A percentile compares a stretch with the other conserved stretches of the same genome.
Conservation (phyloP, 2,329 filamentous ascomycete species). For the Aureobasidium pullulans region DNA sequence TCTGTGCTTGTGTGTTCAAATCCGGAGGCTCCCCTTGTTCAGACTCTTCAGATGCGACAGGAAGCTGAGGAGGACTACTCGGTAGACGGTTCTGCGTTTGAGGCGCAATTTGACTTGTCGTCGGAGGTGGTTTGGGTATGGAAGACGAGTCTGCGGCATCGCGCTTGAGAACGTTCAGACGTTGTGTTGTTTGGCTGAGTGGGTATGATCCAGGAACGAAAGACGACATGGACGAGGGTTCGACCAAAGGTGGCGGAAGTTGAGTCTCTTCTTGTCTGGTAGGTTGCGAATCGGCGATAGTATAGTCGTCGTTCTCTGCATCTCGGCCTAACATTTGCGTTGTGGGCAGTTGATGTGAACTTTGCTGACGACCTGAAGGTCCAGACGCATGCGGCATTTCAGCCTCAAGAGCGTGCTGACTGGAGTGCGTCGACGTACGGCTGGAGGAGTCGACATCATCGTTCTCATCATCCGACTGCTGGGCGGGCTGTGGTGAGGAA, state of each 20-base stretch:
- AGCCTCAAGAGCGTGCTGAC: background rate
- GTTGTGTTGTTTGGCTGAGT: slow-evolving; percentile 18
- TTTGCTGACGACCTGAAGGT: background rate
- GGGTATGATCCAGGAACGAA: slow-evolving; percentile 30
- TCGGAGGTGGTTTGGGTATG: slow-evolving; percentile 17
- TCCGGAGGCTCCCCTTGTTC: background rate
- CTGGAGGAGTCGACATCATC: background rate
- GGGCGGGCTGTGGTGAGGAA: background rate
- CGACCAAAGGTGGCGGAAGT: slow-evolving; percentile 24
- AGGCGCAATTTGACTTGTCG: slow-evolving; percentile 13
- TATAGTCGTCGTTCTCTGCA: slow-evolving; percentile 22
- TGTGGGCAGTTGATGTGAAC: background rate
- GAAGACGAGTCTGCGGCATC: slow-evolving; percentile 17
- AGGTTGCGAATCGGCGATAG: slow-evolving; percentile 41
- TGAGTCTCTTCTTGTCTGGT: slow-evolving; percentile 23
- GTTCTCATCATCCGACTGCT: background rate
- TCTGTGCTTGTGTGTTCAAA: background rate
- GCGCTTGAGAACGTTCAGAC: background rate
- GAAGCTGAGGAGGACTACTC: slow-evolving; percentile 28
- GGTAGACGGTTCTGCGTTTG: slow-evolving; percentile 24
- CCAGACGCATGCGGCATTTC: background rate
- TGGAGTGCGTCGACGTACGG: background rate
- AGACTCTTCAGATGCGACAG: background rate
- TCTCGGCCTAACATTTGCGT: background rate
- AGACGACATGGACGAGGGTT: slow-evolving; percentile 30